These are phyloP conservation scores for Nannizzia gypsea DNA, from an alignment of 2,329 filamentous ascomycete genomes.

Conservation along the genomic window DNA sequence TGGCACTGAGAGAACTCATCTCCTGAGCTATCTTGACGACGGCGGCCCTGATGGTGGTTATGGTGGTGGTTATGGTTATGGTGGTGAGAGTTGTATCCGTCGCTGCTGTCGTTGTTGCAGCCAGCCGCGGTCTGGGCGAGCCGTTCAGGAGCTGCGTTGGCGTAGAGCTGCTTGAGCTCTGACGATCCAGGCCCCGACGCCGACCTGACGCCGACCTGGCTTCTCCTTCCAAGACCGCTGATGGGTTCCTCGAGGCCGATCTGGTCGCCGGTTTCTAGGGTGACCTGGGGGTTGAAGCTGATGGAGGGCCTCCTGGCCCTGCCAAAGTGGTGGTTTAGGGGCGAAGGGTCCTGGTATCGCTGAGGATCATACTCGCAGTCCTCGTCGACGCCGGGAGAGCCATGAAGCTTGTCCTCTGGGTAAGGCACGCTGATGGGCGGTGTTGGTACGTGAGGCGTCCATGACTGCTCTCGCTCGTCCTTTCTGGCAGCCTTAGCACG, in stretches of 20 bases:
- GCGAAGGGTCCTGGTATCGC: constrained; percentile 27
- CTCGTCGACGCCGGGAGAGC: constrained; percentile 16
- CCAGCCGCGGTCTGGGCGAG: background rate
- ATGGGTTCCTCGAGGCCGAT: constrained; percentile 31
- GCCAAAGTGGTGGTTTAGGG: constrained; percentile 30
- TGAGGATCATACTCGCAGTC: constrained; percentile 21
- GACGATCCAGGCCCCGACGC: background rate
- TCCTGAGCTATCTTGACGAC: background rate
- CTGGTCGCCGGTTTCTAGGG: constrained; percentile 29
- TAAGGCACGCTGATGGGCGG: constrained; percentile 32
- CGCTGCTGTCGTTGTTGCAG: background rate
- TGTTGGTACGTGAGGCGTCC: constrained; percentile 10
- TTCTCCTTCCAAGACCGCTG: constrained; percentile 7
- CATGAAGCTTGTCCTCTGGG: constrained; percentile 22
- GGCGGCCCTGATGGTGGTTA: background rate
- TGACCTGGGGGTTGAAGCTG: constrained; percentile 32
- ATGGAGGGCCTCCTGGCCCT: constrained; percentile 32
- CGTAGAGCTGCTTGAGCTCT: background rate
- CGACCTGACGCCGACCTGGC: background rate
- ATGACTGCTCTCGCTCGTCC: background rate
- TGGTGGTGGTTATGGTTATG: background rate
- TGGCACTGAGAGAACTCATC: constrained; percentile 1
- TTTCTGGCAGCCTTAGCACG: background rate
- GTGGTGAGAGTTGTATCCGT: background rate
- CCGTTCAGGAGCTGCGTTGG: background rate